Percentiles rank a stretch among this genome's conserved stretches.
phyloP scores from a whole-genome alignment of 495 filamentous ascomycete species.

The Penicillium herquei region DNA sequence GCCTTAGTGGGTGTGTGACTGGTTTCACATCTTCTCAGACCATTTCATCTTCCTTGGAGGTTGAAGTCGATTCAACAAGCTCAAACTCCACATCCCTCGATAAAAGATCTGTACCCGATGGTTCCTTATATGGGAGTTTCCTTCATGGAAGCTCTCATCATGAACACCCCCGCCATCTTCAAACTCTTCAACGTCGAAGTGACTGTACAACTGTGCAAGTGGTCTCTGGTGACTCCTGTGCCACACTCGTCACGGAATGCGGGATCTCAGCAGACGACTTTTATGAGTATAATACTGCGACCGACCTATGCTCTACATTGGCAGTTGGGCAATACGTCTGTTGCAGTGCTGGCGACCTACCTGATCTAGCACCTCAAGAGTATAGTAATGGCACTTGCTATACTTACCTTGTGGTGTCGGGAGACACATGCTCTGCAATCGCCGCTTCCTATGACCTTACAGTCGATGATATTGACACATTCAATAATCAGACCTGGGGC shows the following conservation, averaged over 20 bases:
- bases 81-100: no score
- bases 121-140: no score
- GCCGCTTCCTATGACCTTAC: background rate
- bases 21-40: no score
- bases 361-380: background rate
- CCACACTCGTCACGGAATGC: background rate
- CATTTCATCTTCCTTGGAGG: background rate
- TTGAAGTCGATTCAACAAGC: background rate
- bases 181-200: background rate
- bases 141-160: no score
- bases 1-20: no score
- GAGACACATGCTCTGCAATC: background rate
- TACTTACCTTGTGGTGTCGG: background rate
- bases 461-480: background rate
- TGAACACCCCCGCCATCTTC: background rate
- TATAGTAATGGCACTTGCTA: background rate
- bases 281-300: background rate
- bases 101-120: no score
- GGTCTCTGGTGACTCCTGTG: background rate
- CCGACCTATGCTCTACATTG: background rate
- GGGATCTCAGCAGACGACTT: background rate
- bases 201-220: background rate
- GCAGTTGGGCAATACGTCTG: background rate
- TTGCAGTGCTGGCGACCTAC: background rate
- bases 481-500: conserved; percentile 1